These are phyloP conservation scores for Citrullus colocynthis DNA, from an alignment of 306 rosid species.

Conservation along the genomic window DNA sequence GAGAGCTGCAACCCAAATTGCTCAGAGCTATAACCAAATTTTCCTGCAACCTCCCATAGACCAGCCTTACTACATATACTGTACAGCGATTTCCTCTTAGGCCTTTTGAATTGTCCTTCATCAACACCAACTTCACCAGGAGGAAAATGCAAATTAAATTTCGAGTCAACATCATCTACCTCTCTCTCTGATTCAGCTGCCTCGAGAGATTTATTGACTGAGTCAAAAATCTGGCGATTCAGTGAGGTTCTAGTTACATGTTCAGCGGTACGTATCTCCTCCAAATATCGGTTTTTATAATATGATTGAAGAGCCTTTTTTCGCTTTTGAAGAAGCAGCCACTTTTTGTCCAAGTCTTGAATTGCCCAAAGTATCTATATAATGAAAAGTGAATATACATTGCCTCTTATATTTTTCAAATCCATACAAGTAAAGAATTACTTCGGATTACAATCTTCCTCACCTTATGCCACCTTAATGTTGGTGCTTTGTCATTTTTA, in stretches of 20 bases:
- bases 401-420: background rate
- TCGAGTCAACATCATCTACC: conserved; percentile 96
- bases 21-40: conserved; percentile 93
- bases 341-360: conserved; percentile 82
- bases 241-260: conserved; percentile 65
- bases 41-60: conserved; percentile 89
- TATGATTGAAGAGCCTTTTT: conserved; percentile 74
- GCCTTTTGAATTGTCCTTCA: conserved; percentile 94
- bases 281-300: conserved; percentile 69
- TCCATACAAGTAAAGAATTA: background rate
- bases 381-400: conserved; percentile 13
- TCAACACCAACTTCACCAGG: conserved; percentile 87
- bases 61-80: conserved; percentile 78
- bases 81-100: conserved; percentile 73
- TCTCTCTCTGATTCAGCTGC: conserved; percentile 96
- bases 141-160: conserved; percentile 94
- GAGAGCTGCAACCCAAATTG: conserved; percentile 84
- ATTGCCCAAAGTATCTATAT: conserved; percentile 88
- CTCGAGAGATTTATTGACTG: conserved; percentile 73
- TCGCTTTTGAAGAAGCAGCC: conserved; percentile 91
- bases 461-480: conserved; percentile 92
- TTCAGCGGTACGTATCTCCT: conserved; percentile 67
- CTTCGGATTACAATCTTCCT: background rate
- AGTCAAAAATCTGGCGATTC: conserved; percentile 70
- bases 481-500: conserved; percentile 43